Evolutionary conservation across 2,329 filamentous ascomycete species (phyloP).

Genomic region (Simplicillium sp.): DNA sequence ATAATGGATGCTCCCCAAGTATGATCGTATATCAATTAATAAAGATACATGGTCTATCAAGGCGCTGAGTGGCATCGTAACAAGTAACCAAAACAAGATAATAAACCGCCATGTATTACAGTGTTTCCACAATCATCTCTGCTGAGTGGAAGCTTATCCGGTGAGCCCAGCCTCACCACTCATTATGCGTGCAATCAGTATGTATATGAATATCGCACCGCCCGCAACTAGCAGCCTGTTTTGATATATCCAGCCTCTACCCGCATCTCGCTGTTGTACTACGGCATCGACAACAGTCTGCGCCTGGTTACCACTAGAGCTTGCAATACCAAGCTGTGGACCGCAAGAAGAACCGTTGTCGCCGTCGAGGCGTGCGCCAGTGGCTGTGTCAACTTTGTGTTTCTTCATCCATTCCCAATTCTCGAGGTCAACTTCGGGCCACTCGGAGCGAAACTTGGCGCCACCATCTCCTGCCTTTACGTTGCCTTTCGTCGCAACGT

Average conservation of each 20-base stretch:
- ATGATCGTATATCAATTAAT: no score
- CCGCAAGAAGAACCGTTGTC: slow-evolving; percentile 44
- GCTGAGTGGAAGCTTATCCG: neutral
- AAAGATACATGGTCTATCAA: no score
- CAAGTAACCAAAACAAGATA: no score
- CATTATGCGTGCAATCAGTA: slow-evolving; percentile 68
- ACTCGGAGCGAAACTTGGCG: slow-evolving; percentile 79
- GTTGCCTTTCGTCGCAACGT: slow-evolving; percentile 56
- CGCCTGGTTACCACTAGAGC: slow-evolving; percentile 51
- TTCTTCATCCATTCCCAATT: slow-evolving; percentile 91
- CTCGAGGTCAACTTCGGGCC: slow-evolving; percentile 79
- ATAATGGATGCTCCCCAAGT: no score
- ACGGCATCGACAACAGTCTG: slow-evolving; percentile 68
- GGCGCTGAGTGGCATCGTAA: no score
- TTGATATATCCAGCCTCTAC: slow-evolving; percentile 70
- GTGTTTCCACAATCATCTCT: no score
- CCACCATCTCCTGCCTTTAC: slow-evolving; percentile 90
- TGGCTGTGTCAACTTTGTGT: slow-evolving; percentile 66
- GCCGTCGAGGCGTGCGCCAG: slow-evolving; percentile 48
- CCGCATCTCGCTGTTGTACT: slow-evolving; percentile 68
- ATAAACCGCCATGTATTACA: no score
- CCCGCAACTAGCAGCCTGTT: slow-evolving; percentile 71
- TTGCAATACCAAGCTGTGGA: slow-evolving; percentile 48
- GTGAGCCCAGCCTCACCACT: slow-evolving; percentile 29
- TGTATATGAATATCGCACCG: slow-evolving; percentile 68